Evolutionary conservation across 768 basidiomycete species (phyloP).

Genomic region (Lactarius tabidus): DNA sequence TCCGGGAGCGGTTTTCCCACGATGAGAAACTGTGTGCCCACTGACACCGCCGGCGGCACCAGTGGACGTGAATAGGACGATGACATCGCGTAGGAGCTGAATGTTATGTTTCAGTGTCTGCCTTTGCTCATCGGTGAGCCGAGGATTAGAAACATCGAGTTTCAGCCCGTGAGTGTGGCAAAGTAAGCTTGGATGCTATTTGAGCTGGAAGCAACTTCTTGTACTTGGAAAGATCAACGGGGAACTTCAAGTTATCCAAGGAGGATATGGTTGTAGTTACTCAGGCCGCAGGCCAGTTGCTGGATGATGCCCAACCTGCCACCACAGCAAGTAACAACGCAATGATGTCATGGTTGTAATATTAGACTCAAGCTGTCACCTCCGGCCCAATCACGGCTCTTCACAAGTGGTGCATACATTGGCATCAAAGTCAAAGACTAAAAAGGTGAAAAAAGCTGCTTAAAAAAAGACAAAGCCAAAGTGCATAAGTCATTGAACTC

Average conservation of each 20-base stretch:
- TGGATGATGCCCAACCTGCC: too few species aligned
- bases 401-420: too few species aligned
- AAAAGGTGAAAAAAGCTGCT: too few species aligned
- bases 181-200: neutral
- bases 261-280: too few species aligned
- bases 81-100: slow-evolving; percentile 76
- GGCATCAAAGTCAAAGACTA: too few species aligned
- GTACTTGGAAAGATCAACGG: slow-evolving; percentile 23
- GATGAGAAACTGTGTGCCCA: slow-evolving; percentile 65
- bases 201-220: slow-evolving; percentile 14
- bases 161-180: slow-evolving; percentile 44
- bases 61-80: slow-evolving; percentile 82
- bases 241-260: slow-evolving; percentile 10
- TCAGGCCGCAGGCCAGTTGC: too few species aligned
- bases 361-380: too few species aligned
- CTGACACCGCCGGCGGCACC: slow-evolving; percentile 83
- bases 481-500: too few species aligned
- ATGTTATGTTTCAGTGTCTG: slow-evolving; percentile 61
- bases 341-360: slow-evolving; percentile 5
- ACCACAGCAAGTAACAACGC: neutral
- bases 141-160: slow-evolving; percentile 65
- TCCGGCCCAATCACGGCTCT: too few species aligned
- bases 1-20: neutral
- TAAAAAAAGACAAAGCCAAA: too few species aligned
- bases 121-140: slow-evolving; percentile 59